Base-by-base conservation (phyloP, 2,329 filamentous ascomycete genomes). In the Sporothrix pallida region DNA sequence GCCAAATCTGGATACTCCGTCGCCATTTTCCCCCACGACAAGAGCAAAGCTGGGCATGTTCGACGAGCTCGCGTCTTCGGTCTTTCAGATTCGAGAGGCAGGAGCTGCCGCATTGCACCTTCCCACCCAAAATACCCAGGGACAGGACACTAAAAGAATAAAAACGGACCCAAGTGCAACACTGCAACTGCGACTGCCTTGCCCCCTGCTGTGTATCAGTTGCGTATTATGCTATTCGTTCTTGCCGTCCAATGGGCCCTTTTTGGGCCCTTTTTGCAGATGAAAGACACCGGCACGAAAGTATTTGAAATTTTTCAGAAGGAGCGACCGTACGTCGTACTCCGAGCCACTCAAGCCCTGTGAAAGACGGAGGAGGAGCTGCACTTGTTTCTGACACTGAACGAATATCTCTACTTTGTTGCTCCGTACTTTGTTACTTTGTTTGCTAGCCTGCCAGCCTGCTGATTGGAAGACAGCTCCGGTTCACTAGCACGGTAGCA, bases 1-100 rank as follows among this genome's bases (percentile, higher is more conserved):
- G 52, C 65, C 65, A 68, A 52, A 68, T 68, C 15, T 48, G 65
- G 65, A 52, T 68, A 68, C 46, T 68, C 65, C 65, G 46, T 52
- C 65, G 65, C n/a, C 15, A 46, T 13, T 46, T 23, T 13, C 56
- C 4, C 58, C 60, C 60, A 44, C 60, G 60, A 44, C 9, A 12
- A 63, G 60, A 13, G 37, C 17, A 42, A 60, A 62, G 26, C 15
- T 42, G 58, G 31, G 58, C 37, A 20, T 12, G 37, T 44, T 48
- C 4, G n/a, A 68, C 44, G 15, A 37, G 44, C 44, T 68, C 65
- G 65, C 65, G 65, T 68, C 65, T 68, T 68, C 65, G 65, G 65
- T 50, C 65, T 52, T 67, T 67, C 10, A 67, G 17, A 42, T 12
- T 37, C 7, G 31, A 68, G 46, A 68, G 46, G 46, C 42, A 67